These are phyloP conservation scores for Fomitopsis schrenkii DNA, from an alignment of 1,284 basidiomycete species.

Conservation along the genomic window DNA sequence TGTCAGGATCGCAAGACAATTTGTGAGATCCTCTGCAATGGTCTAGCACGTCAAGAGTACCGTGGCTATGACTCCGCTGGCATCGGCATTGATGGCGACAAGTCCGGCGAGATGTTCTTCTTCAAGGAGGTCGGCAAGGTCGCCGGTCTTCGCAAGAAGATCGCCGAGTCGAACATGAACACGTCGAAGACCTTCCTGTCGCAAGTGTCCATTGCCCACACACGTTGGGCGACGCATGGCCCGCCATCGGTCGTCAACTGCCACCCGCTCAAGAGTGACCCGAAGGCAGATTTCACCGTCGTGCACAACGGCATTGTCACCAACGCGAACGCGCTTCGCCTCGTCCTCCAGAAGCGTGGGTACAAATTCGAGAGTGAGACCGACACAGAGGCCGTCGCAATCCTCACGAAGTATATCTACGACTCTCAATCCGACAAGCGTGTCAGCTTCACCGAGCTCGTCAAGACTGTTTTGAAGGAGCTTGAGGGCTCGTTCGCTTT, in stretches of 20 bases:
- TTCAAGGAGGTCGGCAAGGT: conserved; percentile 99
- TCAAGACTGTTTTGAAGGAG: conserved; percentile 97
- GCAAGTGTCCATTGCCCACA: conserved; percentile 98
- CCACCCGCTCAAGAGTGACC: conserved; percentile 92
- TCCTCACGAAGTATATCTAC: conserved; percentile 95
- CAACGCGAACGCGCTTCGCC: conserved; percentile 86
- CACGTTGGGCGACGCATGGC: conserved; percentile 99
- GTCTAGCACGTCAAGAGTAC: conserved; percentile 95
- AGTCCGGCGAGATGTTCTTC: conserved; percentile 71
- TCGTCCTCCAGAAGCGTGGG: conserved; percentile 94
- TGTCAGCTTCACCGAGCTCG: conserved; percentile 85
- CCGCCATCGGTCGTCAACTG: conserved; percentile 88
- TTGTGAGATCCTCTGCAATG: conserved; percentile 89
- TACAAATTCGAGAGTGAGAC: conserved; percentile 96
- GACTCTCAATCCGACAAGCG: conserved; percentile 91
- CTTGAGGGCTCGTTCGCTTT: conserved; percentile 99
- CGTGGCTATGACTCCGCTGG: conserved; percentile 98
- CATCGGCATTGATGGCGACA: conserved; percentile 93
- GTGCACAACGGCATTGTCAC: conserved; percentile 99
- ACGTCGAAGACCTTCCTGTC: conserved; percentile 80
- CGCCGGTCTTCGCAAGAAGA: conserved; percentile 89
- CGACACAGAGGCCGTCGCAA: conserved; percentile 97
- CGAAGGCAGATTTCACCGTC: conserved; percentile 81
- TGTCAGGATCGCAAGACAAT: conserved; percentile 87
- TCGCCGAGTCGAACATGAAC: conserved; percentile 75